Base-by-base conservation (phyloP, 2,329 filamentous ascomycete genomes). In the Verticillium dahliae region DNA sequence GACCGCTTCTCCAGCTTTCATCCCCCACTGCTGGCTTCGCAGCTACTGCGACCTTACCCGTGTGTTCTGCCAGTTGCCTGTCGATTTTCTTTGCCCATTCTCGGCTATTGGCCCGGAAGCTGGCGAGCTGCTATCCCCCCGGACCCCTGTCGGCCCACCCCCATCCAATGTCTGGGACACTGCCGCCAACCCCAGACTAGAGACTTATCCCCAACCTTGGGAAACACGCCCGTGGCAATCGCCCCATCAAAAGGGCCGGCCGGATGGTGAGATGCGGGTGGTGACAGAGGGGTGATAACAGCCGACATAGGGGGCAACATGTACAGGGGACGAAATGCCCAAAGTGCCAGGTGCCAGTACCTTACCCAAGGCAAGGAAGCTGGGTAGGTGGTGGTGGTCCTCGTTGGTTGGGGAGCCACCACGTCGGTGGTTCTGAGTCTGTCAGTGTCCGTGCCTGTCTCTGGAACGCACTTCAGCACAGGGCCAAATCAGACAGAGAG, bases 1-100 rank as follows among this genome's bases (percentile, higher is more conserved):
- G 33, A 56, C 27, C 54, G 27, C 54, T 35, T 56, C 27, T 34
- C 54, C 27, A 56, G 54, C 54, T 56, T 56, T 56, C 54, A 15
- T 31, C 54, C 6, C 35, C 35, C 35, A 13, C 35, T 22, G 54
- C 14, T 34, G 54, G 54, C 54, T 56, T 34, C 18, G 54, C 60
- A 61, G 58, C 62, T 62, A 57, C 60, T 65, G 64, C 64, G 63
- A 65, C 64, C 64, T 65, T 63, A 62, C 63, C 63, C 61, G 63
- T 55, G 56, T 41, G 45, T 56, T 27, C 27, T 39, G 50, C 56
- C 45, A 50, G 45, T 37, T 50, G 45, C n/a, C 45, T 22, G n/a
- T 50, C 45, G 45, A 50, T 50, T 13, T 50, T 18, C n/a, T 10
- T 45, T 52, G 59, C 62, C 35, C 62, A 61, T 61, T 61, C 59